Conservation (phyloP, 257 asterid genomes). For the Fraxinus cuspidata region DNA sequence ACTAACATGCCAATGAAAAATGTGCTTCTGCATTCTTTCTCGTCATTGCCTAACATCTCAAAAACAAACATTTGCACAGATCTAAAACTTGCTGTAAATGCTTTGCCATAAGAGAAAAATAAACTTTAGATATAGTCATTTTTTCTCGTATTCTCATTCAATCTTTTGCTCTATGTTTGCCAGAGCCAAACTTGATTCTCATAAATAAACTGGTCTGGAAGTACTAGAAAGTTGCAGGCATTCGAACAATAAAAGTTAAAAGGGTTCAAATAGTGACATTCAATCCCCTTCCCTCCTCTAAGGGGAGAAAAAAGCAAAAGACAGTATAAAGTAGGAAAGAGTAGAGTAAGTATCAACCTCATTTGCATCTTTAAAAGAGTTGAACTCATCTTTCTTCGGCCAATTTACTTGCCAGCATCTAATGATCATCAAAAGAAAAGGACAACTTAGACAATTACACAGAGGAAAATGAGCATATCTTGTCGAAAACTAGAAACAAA, state of each 20-base stretch:
- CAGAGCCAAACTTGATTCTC: neutral
- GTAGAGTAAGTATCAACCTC: conserved; percentile 41
- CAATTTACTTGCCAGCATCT: conserved; percentile 69
- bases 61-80: neutral
- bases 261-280: neutral
- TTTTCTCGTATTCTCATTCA: neutral
- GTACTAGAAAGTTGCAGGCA: neutral
- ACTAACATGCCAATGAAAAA: neutral
- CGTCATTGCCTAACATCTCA: neutral
- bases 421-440: conserved; percentile 18
- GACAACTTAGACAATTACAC: neutral
- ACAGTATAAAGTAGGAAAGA: neutral
- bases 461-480: neutral
- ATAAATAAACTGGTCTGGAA: neutral
- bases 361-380: conserved; percentile 70
- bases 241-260: neutral
- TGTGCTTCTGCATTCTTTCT: neutral
- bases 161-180: neutral
- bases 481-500: neutral
- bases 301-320: neutral
- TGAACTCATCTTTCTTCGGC: conserved; percentile 60
- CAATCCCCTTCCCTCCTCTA: neutral
- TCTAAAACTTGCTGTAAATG: neutral
- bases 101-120: neutral
- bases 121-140: neutral